Evolutionary conservation across 257 asterid genomes (phyloP).

Genomic region (Paraleonurus japonicus): DNA sequence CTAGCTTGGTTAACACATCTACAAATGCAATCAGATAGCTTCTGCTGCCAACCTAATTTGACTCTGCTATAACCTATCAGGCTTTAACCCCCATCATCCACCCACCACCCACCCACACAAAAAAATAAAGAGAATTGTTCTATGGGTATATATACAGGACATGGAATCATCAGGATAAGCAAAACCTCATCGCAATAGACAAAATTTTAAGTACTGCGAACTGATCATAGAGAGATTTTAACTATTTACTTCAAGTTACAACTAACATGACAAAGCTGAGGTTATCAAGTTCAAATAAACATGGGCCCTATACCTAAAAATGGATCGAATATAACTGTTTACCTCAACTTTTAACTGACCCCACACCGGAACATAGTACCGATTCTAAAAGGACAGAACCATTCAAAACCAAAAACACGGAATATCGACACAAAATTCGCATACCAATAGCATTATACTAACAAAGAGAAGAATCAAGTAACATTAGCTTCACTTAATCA

Average conservation of each 20-base stretch:
- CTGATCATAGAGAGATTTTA: not conserved
- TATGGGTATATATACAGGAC: not conserved
- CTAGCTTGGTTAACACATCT: not conserved
- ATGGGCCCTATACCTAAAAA: not conserved
- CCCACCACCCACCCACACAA: not conserved
- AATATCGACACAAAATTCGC: not conserved
- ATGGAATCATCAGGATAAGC: not conserved
- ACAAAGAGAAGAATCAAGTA: not conserved
- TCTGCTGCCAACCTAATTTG: too few species aligned
- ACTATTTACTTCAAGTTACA: not conserved
- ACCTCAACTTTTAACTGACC: not conserved
- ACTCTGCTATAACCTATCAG: not conserved
- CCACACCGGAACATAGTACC: conserved; percentile 2
- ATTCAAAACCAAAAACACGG: not conserved
- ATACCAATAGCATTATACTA: not conserved
- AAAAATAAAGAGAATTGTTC: not conserved
- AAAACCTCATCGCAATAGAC: not conserved
- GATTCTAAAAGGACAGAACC: not conserved
- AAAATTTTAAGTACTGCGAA: not conserved
- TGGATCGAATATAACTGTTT: not conserved
- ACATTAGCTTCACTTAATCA: not conserved
- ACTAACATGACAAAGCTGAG: not conserved
- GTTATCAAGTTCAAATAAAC: not conserved
- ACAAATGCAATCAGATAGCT: too few species aligned
- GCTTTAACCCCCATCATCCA: not conserved